phyloP scores from a whole-genome alignment of 1,284 basidiomycete genomes.

The Gymnopus androsaceus region DNA sequence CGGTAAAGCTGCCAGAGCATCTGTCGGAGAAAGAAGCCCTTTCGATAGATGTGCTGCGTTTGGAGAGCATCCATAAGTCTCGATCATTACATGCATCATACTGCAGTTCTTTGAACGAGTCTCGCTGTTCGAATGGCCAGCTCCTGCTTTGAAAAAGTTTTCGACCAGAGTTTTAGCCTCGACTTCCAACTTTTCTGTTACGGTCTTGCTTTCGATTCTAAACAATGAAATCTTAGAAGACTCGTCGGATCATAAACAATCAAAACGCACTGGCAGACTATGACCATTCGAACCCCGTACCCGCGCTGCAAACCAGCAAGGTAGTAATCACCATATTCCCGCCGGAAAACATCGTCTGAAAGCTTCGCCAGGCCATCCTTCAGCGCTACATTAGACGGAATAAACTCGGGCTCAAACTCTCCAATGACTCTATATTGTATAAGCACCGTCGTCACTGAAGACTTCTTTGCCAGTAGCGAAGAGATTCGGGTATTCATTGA shows the following conservation, averaged over 20 bases:
- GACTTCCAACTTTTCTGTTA: slow-evolving; percentile 15
- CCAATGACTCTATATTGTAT: slow-evolving; percentile 20
- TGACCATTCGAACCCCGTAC: slow-evolving; percentile 23
- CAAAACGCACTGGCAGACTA: slow-evolving; percentile 22
- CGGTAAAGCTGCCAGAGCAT: slow-evolving; percentile 19
- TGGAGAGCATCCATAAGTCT: slow-evolving; percentile 21
- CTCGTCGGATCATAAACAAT: not conserved
- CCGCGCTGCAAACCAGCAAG: slow-evolving; percentile 20
- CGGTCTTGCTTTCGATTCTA: slow-evolving; percentile 20
- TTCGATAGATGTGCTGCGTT: slow-evolving; percentile 10
- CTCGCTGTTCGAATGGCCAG: slow-evolving; percentile 12
- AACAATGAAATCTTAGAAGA: not conserved
- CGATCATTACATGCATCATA: slow-evolving; percentile 22
- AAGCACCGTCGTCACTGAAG: slow-evolving; percentile 19
- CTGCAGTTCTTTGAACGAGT: slow-evolving; percentile 15
- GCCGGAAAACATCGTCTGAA: slow-evolving; percentile 17
- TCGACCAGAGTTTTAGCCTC: slow-evolving; percentile 18
- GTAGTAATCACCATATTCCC: slow-evolving; percentile 24
- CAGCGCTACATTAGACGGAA: slow-evolving; percentile 16
- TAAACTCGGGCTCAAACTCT: slow-evolving; percentile 16
- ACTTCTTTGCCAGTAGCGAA: slow-evolving; percentile 17
- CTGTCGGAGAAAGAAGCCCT: slow-evolving; percentile 15
- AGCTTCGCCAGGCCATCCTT: slow-evolving; percentile 18
- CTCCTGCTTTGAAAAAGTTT: slow-evolving; percentile 18
- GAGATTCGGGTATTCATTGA: slow-evolving; percentile 20